A percentile compares a stretch with the other conserved stretches of the same genome.
Evolutionary conservation across 441 rosid species (phyloP).

Genomic region (Brassica hybrid): DNA sequence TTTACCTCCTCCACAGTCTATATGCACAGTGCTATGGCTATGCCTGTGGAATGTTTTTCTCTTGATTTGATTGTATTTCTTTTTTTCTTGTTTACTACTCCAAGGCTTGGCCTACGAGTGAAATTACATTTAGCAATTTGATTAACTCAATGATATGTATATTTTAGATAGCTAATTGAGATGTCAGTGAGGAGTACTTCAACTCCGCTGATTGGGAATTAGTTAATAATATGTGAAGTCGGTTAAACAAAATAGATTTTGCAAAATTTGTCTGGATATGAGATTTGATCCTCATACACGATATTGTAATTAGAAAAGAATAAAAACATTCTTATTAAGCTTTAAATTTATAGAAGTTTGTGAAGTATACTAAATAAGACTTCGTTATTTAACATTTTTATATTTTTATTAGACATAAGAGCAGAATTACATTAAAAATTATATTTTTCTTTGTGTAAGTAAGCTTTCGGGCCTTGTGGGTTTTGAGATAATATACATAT

Average conservation of each 20-base stretch:
- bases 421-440: not conserved
- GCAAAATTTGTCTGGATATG: not conserved
- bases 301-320: too few relatives aligned
- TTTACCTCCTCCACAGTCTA: constrained; percentile 25
- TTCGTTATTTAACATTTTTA: too few relatives aligned
- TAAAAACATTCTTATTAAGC: not conserved
- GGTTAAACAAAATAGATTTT: not conserved
- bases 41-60: constrained; percentile 30
- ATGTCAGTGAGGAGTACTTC: not conserved
- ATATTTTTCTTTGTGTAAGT: too few relatives aligned
- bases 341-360: not conserved
- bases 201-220: not conserved
- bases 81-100: not conserved
- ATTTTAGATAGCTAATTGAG: not conserved
- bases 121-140: not conserved
- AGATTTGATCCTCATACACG: not conserved
- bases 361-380: not conserved
- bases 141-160: not conserved
- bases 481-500: too few relatives aligned
- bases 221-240: not conserved
- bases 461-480: too few relatives aligned
- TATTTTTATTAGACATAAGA: not conserved
- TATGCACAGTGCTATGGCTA: constrained; percentile 27
- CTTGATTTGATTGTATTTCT: not conserved
- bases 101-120: not conserved